Evolutionary conservation across 2,329 filamentous ascomycete genomes (phyloP).

Genomic region (Raffaelea arxii): DNA sequence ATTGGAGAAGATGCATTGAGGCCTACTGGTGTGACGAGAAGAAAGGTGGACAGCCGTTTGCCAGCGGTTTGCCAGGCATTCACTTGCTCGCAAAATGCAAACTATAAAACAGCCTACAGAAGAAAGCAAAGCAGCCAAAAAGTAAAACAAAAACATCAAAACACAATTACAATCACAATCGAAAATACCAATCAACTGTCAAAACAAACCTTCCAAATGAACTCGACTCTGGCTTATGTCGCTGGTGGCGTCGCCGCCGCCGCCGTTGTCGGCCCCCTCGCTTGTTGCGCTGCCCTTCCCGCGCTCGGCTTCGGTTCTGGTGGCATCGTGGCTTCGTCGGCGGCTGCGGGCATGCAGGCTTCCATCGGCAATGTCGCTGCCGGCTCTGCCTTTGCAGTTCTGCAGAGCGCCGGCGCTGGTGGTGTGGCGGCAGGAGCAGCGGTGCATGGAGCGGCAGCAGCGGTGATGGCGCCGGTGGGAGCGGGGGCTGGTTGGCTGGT

Average conservation of each 20-base stretch:
- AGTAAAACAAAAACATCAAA: too few species aligned
- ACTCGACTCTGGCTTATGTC: not conserved
- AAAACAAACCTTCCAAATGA: not conserved
- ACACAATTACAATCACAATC: too few species aligned
- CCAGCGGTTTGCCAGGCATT: too few species aligned
- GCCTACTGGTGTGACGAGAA: too few species aligned
- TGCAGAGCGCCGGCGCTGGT: constrained; percentile 21
- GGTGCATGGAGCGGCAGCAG: too few species aligned
- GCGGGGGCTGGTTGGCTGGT: not conserved
- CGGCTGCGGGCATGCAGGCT: not conserved
- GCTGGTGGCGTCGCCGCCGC: not conserved
- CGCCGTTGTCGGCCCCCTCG: not conserved
- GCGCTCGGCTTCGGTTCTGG: constrained; percentile 3
- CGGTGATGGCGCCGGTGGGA: not conserved
- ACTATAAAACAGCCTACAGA: too few species aligned
- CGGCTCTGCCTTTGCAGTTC: constrained; percentile 16
- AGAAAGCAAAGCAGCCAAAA: too few species aligned
- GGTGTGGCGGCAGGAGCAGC: too few species aligned
- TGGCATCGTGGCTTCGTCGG: constrained; percentile 3
- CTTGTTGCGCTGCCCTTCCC: not conserved
- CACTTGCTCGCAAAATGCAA: too few species aligned
- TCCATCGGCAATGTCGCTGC: constrained; percentile 19
- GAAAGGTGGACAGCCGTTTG: too few species aligned
- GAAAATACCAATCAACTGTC: too few species aligned
- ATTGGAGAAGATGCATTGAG: too few species aligned